Conservation (phyloP, 768 basidiomycete genomes). For the Panaeolus cyanescens region DNA sequence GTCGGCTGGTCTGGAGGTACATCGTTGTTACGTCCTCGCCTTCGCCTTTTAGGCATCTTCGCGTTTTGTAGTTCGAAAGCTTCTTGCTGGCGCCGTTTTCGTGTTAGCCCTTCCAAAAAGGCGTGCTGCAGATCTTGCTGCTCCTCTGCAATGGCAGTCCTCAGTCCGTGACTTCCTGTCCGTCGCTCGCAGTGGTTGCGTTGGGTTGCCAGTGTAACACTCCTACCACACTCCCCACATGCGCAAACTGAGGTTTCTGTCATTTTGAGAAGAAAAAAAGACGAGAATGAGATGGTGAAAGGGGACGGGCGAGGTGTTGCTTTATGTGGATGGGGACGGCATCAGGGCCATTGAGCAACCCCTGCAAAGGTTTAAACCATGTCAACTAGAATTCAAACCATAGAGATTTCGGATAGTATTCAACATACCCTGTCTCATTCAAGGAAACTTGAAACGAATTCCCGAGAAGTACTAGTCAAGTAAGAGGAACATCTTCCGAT, state of each 20-base stretch:
- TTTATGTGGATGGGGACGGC: no score
- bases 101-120: neutral
- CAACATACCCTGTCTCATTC: no score
- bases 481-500: no score
- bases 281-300: no score
- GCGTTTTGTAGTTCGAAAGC: neutral
- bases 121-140: neutral
- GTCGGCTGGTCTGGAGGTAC: neutral
- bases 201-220: neutral
- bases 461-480: no score
- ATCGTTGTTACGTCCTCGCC: neutral
- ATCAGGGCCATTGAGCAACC: no score
- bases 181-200: neutral
- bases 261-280: neutral
- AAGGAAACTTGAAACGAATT: no score
- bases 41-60: neutral
- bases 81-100: neutral
- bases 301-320: no score
- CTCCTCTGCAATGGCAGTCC: neutral
- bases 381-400: no score
- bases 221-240: neutral
- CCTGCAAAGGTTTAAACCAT: no score
- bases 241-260: neutral
- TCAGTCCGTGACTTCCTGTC: neutral
- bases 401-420: no score